Percentiles rank a stretch among this genome's conserved stretches.
phyloP scores from a whole-genome alignment of 2,329 filamentous ascomycete species.

The Gyromitra esculenta region DNA sequence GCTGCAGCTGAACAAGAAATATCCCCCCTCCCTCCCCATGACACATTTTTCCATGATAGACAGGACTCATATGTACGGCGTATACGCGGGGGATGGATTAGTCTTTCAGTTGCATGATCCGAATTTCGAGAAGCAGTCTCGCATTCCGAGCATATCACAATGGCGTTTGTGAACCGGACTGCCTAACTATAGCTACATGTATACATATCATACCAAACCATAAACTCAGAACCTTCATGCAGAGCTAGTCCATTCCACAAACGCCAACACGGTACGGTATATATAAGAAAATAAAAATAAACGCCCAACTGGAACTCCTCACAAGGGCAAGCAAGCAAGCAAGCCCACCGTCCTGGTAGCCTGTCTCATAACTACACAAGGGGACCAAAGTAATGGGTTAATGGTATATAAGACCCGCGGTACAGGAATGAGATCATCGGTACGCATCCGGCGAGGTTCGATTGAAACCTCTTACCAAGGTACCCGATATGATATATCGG shows the following conservation, averaged over 20 bases:
- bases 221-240: no score
- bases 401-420: slow-evolving; percentile 21
- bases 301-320: background rate
- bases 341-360: background rate
- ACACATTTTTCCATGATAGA: background rate
- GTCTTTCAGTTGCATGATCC: background rate
- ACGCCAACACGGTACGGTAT: no score
- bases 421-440: slow-evolving; percentile 31
- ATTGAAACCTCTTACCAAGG: slow-evolving; percentile 10
- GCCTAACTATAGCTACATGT: no score
- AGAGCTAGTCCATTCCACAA: no score
- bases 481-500: slow-evolving; percentile 31
- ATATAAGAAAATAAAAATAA: no score
- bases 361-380: slow-evolving; percentile 1
- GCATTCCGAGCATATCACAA: background rate
- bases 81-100: slow-evolving; percentile 4
- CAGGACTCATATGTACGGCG: background rate
- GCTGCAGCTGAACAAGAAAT: slow-evolving; percentile 20
- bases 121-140: slow-evolving; percentile 3
- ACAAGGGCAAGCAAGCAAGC: background rate
- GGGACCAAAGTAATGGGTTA: slow-evolving; percentile 5
- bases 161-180: no score
- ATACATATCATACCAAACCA: no score
- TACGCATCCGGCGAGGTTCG: slow-evolving; percentile 1
- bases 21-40: background rate